Base-by-base conservation (phyloP, 2,329 filamentous ascomycete genomes). In the Venturia asperata region DNA sequence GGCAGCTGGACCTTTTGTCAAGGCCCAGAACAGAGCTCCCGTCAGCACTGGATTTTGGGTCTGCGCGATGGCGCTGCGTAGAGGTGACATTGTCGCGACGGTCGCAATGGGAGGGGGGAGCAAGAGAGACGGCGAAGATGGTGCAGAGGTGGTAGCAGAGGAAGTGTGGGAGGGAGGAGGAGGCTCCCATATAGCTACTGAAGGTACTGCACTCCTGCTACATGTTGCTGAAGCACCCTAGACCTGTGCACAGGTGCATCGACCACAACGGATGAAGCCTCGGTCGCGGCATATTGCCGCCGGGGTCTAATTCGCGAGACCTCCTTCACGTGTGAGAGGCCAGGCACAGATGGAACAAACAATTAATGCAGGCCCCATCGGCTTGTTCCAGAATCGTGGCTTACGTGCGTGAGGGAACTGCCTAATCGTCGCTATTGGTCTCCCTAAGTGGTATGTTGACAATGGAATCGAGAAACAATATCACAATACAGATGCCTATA, bases 1-100 rank as follows among this genome's bases (percentile, higher is more conserved):
- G 1, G 63, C 37, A 0, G 63, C 63, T n/a, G 75, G 75, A 2
- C 68, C 71, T 65, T 70, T 71, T 2, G 75, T 75, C 11, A 77
- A 68, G 0, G 70, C 66, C 66, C 68, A 74, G 1, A 76, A 72
- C 0, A 76, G 68, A 9, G 64, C 34, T 19, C 39, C 64, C 2
- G 64, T 65, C 11, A 37, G 9, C 1, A 37, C 17, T 78, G 75
- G 3, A 75, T 75, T 34, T 47, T 27, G 42, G 68, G 49, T 52
- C 66, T 62, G 52, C 52, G 30, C 24, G 7, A 58, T 34, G 30
- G 52, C 52, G 52, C 30, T 19, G 52, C 52, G 52, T 34, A 58
- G 52, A 58, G 52, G 27, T n/a, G 52, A 58, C 52, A 58, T 58
- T 19, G 30, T 58, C 30, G 52, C 49, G 27, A n/a, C 24, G 19